Conservation (phyloP, 1,139 yeast genomes). For the Yamadazyma pseudoaaseri region DNA sequence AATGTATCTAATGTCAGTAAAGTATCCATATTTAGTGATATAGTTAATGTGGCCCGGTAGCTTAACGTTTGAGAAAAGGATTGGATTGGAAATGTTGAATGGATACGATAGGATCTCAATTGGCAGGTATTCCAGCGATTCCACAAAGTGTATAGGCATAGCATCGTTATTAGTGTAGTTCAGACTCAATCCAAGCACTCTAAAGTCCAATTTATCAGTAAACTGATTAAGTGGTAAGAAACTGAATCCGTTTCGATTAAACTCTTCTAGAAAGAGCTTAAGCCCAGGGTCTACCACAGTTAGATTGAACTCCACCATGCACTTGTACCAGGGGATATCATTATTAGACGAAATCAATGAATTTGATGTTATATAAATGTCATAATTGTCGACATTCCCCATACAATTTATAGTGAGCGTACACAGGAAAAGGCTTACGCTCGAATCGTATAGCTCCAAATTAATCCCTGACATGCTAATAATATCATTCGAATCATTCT, state of each 20-base stretch:
- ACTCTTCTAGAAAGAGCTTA: constrained; percentile 15
- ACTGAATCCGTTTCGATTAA: constrained; percentile 25
- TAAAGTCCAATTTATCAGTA: constrained; percentile 4
- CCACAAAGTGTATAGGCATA: constrained; percentile 9
- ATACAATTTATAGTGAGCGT: constrained; percentile 15
- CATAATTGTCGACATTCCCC: constrained; percentile 17
- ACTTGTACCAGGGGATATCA: constrained; percentile 23
- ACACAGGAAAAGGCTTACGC: constrained; percentile 5
- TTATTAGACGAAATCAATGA: constrained; percentile 11
- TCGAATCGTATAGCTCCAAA: constrained; percentile 15
- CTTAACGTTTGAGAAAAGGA: constrained; percentile 43
- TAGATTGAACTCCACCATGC: constrained; percentile 9
- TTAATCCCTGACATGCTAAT: constrained; percentile 30
- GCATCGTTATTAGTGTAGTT: constrained; percentile 5
- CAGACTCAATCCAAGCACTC: constrained; percentile 3
- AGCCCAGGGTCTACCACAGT: constrained; percentile 9
- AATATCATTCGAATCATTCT: constrained; percentile 13
- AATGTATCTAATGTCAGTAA: constrained; percentile 55
- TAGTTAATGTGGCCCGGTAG: constrained; percentile 48
- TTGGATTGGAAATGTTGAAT: constrained; percentile 54
- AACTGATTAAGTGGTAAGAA: constrained; percentile 26
- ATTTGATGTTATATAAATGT: constrained; percentile 20
- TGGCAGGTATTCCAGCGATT: constrained; percentile 4
- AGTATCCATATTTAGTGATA: constrained; percentile 24
- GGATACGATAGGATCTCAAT: constrained; percentile 39